Base-by-base conservation (phyloP, 805 yeast genomes). In the Blastobotrys terrestris region DNA sequence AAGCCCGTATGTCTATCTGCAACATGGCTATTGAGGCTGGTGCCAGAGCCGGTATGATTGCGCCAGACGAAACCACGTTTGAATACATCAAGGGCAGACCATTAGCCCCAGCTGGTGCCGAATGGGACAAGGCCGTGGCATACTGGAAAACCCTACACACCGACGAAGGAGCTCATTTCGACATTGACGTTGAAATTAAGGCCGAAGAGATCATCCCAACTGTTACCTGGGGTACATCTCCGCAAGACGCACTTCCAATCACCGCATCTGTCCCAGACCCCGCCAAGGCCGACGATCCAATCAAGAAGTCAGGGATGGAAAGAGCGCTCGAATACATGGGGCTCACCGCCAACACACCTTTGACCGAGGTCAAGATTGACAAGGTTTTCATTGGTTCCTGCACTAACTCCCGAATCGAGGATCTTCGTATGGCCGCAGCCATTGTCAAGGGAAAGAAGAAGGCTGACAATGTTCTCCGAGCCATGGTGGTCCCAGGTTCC, bases 21-120 rank as follows among this genome's bases (percentile, higher is more conserved):
- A 94, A 94, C 71, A 94, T 94, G 99, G 84, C 98, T 46, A 92
- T 94, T 65, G 99, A 94, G 75, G 99, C 86, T 55, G 99, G 99
- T 74, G 99, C 99, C 15, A 85, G 99, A 75, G 98, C 99, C 22
- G 99, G 99, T 73, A 89, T 94, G 97, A 92, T 94, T 68, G 87
- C 85, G 59, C 99, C 99, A 7, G 99, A 94, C 68, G 86, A 90
- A 59, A 83, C 70, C 51, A 92, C 98, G 26, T 87, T 85, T 65
- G 84, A 85, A 55, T 94, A 94, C 72, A 77, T 94, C 63, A 84
- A 91, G 74, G 96, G 95, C 56, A 81, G 97, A 67, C 97, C 98
- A 44, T 78, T 94, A 61, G 92, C 97, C 58, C 99, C 99, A 66
- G 79, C 80, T 67, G 99, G 95, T 55, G 89, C 71, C 2, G 91